phyloP scores from a whole-genome alignment of 169 alveolate species.

The Plasmodium malariae region DNA sequence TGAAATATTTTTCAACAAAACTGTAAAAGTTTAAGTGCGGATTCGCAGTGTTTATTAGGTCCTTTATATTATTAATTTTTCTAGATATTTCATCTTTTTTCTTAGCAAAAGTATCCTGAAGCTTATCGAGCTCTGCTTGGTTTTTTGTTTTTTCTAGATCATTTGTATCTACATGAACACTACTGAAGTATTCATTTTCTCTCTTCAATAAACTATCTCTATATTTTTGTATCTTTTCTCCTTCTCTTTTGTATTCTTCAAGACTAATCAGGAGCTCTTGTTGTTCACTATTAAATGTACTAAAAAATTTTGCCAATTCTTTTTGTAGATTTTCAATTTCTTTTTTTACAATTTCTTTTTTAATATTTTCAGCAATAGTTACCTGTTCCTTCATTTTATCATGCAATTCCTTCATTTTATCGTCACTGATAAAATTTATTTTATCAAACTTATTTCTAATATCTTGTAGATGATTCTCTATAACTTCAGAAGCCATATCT shows the following conservation, averaged over 20 bases:
- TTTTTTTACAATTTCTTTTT: slow-evolving; percentile 14
- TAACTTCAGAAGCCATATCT: neutral
- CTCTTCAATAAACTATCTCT: neutral
- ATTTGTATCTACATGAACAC: neutral
- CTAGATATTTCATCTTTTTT: slow-evolving; percentile 11
- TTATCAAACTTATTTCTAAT: neutral
- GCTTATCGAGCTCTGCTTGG: neutral
- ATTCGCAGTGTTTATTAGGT: neutral
- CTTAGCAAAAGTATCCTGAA: slow-evolving; percentile 1
- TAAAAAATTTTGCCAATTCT: neutral
- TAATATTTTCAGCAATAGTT: slow-evolving; percentile 1
- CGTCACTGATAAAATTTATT: slow-evolving; percentile 1
- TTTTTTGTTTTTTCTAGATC: neutral
- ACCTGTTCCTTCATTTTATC: neutral
- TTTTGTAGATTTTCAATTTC: slow-evolving; percentile 7
- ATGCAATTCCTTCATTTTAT: neutral
- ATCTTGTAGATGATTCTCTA: neutral
- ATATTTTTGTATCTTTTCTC: neutral
- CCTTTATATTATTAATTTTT: neutral
- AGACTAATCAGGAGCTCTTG: neutral
- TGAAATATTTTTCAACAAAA: slow-evolving; percentile 6
- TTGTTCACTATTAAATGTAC: neutral
- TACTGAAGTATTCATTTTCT: slow-evolving; percentile 11
- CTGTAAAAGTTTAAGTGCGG: slow-evolving; percentile 11
- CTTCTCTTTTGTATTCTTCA: neutral